Evolutionary conservation across 495 filamentous ascomycete species (phyloP).

Genomic region (Platismatia glauca): DNA sequence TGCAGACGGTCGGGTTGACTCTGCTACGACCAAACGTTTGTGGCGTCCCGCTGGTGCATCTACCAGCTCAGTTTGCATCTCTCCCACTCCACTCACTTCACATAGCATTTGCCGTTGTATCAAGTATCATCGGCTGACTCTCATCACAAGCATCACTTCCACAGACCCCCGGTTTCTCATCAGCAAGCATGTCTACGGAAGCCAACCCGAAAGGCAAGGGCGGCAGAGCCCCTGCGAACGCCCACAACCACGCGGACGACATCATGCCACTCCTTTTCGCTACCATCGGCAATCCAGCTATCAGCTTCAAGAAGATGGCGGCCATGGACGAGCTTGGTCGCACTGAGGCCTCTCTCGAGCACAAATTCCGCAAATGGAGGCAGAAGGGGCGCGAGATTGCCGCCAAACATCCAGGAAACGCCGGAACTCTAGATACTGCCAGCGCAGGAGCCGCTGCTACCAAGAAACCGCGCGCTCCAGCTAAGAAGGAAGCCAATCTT

Average conservation of each 20-base stretch:
- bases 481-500: background rate
- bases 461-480: background rate
- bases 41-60: background rate
- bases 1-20: background rate
- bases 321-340: slow-evolving; percentile 9
- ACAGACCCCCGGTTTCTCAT: background rate
- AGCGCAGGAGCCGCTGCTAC: background rate
- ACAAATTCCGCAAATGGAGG: slow-evolving; percentile 10
- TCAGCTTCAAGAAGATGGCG: slow-evolving; percentile 15
- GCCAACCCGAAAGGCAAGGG: background rate
- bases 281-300: background rate
- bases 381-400: slow-evolving; percentile 1
- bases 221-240: background rate
- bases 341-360: slow-evolving; percentile 4
- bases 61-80: background rate
- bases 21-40: background rate
- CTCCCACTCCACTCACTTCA: background rate
- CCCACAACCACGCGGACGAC: background rate
- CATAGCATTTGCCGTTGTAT: background rate
- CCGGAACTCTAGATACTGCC: background rate
- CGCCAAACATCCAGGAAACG: background rate
- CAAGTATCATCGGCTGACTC: background rate
- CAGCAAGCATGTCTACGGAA: background rate
- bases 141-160: background rate
- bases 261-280: slow-evolving; percentile 14